These are phyloP conservation scores for Penicillium glabrum DNA, from an alignment of 2,329 filamentous ascomycete genomes.

Conservation along the genomic window DNA sequence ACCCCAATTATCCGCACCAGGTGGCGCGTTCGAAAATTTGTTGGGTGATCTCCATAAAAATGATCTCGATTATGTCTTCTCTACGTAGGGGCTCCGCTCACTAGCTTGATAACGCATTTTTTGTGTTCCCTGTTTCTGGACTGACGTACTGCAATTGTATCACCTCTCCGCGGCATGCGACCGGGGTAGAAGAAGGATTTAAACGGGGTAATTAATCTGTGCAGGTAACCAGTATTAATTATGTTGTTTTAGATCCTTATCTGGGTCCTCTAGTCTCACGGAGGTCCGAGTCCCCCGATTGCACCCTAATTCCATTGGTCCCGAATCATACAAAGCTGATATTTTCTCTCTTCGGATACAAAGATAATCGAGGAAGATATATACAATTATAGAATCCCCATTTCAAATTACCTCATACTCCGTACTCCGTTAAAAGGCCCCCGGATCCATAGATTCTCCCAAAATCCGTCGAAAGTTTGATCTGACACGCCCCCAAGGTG, in stretches of 20 bases:
- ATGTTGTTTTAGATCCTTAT: conserved; percentile 1
- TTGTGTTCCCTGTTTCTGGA: conserved; percentile 22
- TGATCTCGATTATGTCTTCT: not conserved
- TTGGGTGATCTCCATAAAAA: conserved; percentile 1
- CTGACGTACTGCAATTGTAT: conserved; percentile 20
- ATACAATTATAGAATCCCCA: not conserved
- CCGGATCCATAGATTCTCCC: not conserved
- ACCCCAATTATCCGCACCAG: not conserved
- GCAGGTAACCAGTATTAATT: not conserved
- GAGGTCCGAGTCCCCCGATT: conserved; percentile 10
- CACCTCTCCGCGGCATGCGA: conserved; percentile 6
- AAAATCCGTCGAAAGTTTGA: not conserved
- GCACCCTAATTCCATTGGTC: not conserved
- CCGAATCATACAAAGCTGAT: not conserved
- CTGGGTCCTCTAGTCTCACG: conserved; percentile 1
- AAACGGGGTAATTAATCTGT: not conserved
- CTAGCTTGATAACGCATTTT: not conserved
- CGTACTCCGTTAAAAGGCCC: not conserved
- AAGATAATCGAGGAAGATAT: not conserved
- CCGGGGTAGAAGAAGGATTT: not conserved
- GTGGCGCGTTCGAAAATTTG: not conserved
- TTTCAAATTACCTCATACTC: not conserved
- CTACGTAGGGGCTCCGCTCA: conserved; percentile 3
- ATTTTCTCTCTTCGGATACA: not conserved
- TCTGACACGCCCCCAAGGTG: not conserved